Conservation (phyloP, 352 stramenopile species). For the Pythium insidiosum region DNA sequence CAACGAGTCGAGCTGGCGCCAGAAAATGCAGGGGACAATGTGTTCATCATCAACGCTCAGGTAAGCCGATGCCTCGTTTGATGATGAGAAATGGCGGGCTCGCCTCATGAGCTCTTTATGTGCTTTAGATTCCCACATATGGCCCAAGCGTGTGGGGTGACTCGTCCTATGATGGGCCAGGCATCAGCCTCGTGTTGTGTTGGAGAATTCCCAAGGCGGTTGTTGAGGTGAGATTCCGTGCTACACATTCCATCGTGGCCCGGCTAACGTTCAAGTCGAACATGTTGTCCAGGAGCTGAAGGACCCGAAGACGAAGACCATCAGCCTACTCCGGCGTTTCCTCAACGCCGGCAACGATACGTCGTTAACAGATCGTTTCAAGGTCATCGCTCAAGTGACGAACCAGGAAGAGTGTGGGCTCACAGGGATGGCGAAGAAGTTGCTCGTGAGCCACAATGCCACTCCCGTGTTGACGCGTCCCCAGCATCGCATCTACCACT, state of each 20-base stretch:
- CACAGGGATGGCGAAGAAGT: conserved; percentile 66
- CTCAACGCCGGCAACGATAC: conserved; percentile 52
- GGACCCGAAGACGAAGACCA: conserved; percentile 39
- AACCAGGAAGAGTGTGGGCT: conserved; percentile 81
- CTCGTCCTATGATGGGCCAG: conserved; percentile 47
- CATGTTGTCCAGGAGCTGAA: conserved; percentile 38
- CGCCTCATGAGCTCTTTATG: no score
- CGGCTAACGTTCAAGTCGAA: background rate
- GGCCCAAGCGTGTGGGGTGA: conserved; percentile 70
- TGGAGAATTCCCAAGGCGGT: conserved; percentile 69
- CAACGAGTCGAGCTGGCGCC: conserved; percentile 60
- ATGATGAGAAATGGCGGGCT: no score
- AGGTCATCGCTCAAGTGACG: conserved; percentile 79
- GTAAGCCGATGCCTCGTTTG: no score
- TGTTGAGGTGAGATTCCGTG: conserved; percentile 44
- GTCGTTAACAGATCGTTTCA: conserved; percentile 73
- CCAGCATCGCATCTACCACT: conserved; percentile 81
- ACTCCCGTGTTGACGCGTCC: conserved; percentile 78
- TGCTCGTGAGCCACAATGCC: conserved; percentile 72
- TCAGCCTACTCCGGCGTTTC: conserved; percentile 68
- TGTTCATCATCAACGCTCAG: conserved; percentile 83
- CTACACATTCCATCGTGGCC: no score
- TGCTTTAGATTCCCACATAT: conserved; percentile 69
- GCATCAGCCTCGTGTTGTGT: conserved; percentile 71
- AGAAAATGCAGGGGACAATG: conserved; percentile 36